These are phyloP conservation scores for Naganishia onofrii DNA, from an alignment of 768 basidiomycete species.

Conservation along the genomic window DNA sequence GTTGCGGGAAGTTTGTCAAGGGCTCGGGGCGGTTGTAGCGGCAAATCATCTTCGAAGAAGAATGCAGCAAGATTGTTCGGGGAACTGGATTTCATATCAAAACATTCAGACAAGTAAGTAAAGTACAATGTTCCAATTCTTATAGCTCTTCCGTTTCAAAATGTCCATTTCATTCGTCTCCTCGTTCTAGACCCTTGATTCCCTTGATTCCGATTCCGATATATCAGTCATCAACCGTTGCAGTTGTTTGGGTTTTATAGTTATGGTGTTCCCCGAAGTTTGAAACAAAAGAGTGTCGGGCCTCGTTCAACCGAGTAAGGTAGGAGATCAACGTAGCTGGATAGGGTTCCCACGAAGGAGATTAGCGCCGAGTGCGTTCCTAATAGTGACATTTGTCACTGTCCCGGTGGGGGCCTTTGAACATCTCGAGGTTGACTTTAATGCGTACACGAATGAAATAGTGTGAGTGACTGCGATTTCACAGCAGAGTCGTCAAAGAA, in stretches of 20 bases:
- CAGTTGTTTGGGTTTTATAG: not conserved
- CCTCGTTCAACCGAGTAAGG: not conserved
- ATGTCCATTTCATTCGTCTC: not conserved
- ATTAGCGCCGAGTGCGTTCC: not conserved
- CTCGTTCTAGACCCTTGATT: not conserved
- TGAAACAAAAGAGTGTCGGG: conserved; percentile 6
- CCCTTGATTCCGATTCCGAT: not conserved
- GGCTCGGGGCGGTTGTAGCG: too few species aligned
- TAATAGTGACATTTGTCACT: not conserved
- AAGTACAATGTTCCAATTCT: conserved; percentile 2
- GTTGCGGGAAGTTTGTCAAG: too few species aligned
- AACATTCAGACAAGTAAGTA: conserved; percentile 3
- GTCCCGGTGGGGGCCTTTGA: not conserved
- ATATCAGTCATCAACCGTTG: not conserved
- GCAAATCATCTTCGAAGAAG: not conserved
- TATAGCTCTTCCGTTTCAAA: not conserved
- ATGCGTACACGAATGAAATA: not conserved
- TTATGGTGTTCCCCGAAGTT: conserved; percentile 13
- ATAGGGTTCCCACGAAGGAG: not conserved
- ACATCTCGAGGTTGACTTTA: not conserved
- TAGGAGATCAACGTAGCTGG: not conserved
- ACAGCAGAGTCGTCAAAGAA: not conserved
- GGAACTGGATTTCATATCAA: conserved; percentile 4
- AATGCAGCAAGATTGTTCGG: not conserved
- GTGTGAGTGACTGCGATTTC: not conserved